A percentile compares a stretch with the other conserved stretches of the same genome.
Conservation (phyloP, 306 rosid genomes). For the Cucurbita ficifolia region DNA sequence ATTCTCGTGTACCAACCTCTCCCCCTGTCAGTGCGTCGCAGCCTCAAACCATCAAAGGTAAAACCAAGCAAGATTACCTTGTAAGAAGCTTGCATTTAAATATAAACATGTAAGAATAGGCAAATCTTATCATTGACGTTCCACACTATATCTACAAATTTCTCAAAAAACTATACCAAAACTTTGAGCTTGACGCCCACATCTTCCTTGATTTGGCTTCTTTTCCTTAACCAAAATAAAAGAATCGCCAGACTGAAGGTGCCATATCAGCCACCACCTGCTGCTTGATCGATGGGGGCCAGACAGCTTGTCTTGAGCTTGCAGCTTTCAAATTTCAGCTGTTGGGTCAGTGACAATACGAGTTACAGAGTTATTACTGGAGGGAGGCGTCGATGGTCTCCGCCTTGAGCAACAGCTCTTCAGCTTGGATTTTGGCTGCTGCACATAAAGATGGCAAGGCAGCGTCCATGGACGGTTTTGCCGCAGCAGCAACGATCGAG, state of each 20-base stretch:
- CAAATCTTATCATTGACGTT: neutral
- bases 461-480: conserved; percentile 20
- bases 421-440: conserved; percentile 65
- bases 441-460: conserved; percentile 24
- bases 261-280: neutral
- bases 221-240: conserved; percentile 1
- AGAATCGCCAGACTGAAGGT: neutral
- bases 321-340: neutral
- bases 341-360: neutral
- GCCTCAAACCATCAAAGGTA: conserved; percentile 10
- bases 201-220: neutral
- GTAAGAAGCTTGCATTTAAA: neutral
- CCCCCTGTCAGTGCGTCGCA: neutral
- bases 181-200: neutral
- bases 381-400: conserved; percentile 7
- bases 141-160: neutral
- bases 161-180: neutral
- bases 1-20: neutral
- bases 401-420: conserved; percentile 45
- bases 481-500: conserved; percentile 3
- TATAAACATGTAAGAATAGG: neutral
- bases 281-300: too few species aligned
- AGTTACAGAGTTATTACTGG: neutral
- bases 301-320: neutral
- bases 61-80: neutral